Conservation (phyloP, 2,329 filamentous ascomycete species). For the Elsinoe batatas region DNA sequence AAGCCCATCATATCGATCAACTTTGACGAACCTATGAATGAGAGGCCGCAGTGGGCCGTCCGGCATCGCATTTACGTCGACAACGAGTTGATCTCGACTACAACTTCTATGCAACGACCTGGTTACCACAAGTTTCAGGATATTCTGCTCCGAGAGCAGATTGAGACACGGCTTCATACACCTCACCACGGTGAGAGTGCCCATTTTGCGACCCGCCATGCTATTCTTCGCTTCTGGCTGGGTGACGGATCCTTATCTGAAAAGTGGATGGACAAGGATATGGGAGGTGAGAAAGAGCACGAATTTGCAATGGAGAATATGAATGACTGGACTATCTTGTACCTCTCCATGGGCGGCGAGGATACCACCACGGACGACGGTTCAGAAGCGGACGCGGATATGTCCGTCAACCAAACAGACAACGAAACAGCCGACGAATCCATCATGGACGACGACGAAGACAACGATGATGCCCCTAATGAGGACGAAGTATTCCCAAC, state of each 20-base stretch:
- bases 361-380: not conserved
- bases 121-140: conserved; percentile 14
- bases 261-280: conserved; percentile 14
- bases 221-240: conserved; percentile 11
- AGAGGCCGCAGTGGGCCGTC: conserved; percentile 4
- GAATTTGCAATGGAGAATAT: conserved; percentile 14
- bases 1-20: conserved; percentile 1
- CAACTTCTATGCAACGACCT: conserved; percentile 10
- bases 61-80: conserved; percentile 11
- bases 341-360: conserved; percentile 11
- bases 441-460: conserved; percentile 7
- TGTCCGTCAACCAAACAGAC: conserved; percentile 12
- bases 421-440: conserved; percentile 8
- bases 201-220: conserved; percentile 12
- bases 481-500: conserved; percentile 1
- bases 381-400: conserved; percentile 11
- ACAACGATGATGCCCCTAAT: not conserved
- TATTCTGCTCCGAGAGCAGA: conserved; percentile 11
- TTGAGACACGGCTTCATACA: conserved; percentile 9
- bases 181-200: conserved; percentile 3
- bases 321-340: conserved; percentile 12
- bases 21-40: conserved; percentile 3
- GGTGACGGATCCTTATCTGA: conserved; percentile 4
- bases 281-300: conserved; percentile 12
- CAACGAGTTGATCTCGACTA: conserved; percentile 10